Evolutionary conservation across 768 basidiomycete species (phyloP).

Genomic region (Brasilioporus rufonigricans): DNA sequence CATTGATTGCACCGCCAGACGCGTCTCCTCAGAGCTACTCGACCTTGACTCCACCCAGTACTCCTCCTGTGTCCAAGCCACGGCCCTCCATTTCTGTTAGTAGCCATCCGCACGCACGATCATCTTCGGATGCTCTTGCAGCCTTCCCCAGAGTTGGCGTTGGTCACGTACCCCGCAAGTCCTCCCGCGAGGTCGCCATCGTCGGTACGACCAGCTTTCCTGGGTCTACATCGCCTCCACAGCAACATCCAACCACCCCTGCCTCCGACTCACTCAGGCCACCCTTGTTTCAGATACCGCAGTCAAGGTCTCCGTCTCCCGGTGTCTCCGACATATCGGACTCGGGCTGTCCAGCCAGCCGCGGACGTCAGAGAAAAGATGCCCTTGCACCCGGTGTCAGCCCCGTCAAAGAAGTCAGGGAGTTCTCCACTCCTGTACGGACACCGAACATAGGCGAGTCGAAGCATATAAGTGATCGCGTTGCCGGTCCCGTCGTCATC

Average conservation of each 20-base stretch:
- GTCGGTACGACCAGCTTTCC: slow-evolving; percentile 43
- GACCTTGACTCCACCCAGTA: slow-evolving; percentile 50
- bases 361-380: slow-evolving; percentile 33
- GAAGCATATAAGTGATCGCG: slow-evolving; percentile 57
- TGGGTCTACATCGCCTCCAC: slow-evolving; percentile 27
- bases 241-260: slow-evolving; percentile 30
- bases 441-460: slow-evolving; percentile 64
- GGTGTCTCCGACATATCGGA: slow-evolving; percentile 31
- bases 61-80: slow-evolving; percentile 39
- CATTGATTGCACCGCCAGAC: slow-evolving; percentile 73
- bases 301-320: slow-evolving; percentile 34
- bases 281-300: slow-evolving; percentile 37
- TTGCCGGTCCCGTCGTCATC: slow-evolving; percentile 62
- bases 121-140: slow-evolving; percentile 46
- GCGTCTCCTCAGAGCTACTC: slow-evolving; percentile 53
- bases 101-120: slow-evolving; percentile 37
- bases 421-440: slow-evolving; percentile 32
- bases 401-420: slow-evolving; percentile 27
- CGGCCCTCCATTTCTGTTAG: slow-evolving; percentile 19
- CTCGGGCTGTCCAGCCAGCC: slow-evolving; percentile 28
- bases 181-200: slow-evolving; percentile 51
- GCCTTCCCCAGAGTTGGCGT: slow-evolving; percentile 22
- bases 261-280: slow-evolving; percentile 33
- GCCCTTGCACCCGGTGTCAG: slow-evolving; percentile 32
- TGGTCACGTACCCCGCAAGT: slow-evolving; percentile 42